Percentiles rank a stretch among this genome's conserved stretches.
Evolutionary conservation across 2,329 filamentous ascomycete genomes (phyloP).

Genomic region (Claviceps capensis): DNA sequence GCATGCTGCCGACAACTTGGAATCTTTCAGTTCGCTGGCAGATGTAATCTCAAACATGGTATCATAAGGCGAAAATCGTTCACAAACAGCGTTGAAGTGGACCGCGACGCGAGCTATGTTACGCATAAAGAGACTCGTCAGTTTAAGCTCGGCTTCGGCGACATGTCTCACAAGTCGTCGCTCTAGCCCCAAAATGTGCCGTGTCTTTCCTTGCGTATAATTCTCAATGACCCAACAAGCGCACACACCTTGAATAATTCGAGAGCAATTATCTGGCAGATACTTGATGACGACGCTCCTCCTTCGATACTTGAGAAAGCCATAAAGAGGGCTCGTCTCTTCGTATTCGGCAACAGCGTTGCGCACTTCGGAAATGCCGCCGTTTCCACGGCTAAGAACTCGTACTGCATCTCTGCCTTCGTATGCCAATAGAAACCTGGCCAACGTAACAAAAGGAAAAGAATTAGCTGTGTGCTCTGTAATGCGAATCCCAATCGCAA

Average conservation of each 20-base stretch:
- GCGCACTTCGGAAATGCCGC: slow-evolving; percentile 74
- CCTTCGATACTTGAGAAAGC: slow-evolving; percentile 78
- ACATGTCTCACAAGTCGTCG: background rate
- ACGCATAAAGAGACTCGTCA: background rate
- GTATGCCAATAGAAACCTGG: slow-evolving; percentile 91
- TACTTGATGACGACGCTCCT: slow-evolving; percentile 89
- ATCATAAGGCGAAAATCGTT: slow-evolving; percentile 73
- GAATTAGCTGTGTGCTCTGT: background rate
- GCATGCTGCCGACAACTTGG: slow-evolving; percentile 75
- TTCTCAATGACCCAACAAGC: background rate
- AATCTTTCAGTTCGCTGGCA: slow-evolving; percentile 72
- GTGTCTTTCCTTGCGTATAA: background rate
- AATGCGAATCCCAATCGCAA: background rate
- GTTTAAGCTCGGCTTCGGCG: background rate
- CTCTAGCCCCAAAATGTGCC: background rate
- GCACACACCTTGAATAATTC: slow-evolving; percentile 73
- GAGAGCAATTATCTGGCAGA: slow-evolving; percentile 78
- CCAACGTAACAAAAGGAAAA: background rate
- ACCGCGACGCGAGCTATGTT: slow-evolving; percentile 64
- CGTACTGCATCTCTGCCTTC: slow-evolving; percentile 76
- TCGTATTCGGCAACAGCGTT: slow-evolving; percentile 64
- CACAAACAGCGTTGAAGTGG: slow-evolving; percentile 53
- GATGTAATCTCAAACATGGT: slow-evolving; percentile 64
- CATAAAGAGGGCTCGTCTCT: slow-evolving; percentile 79
- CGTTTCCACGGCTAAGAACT: slow-evolving; percentile 60